Evolutionary conservation across 495 filamentous ascomycete species (phyloP), one percentile per base, ranked within the genome.

Genomic region (Viridothelium virens): DNA sequence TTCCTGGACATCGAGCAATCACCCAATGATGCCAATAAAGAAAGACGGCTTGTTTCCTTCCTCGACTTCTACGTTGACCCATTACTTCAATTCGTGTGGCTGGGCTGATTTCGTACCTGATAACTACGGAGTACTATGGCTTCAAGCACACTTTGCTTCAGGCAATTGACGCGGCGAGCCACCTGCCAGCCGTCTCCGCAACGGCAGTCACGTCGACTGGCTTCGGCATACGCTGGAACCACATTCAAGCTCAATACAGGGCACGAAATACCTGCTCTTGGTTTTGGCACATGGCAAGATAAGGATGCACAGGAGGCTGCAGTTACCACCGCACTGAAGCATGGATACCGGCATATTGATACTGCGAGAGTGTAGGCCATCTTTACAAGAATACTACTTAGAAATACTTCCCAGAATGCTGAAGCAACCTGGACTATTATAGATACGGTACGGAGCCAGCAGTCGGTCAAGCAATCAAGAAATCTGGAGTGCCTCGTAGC

Each of bases 271-370:
- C 82, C 82, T 10, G 68, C 72, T 1, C 53, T 84, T 14, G 82
- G 82, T 36, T 78, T 83, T 36, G 82, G 82, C n/a, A 84, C 82
- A 33, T 84, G 82, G 77, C 77, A 77, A 61, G 77, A 78, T 65
- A 65, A 65, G 18, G 73, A 74, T 11, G 70, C 70, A 36, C 73
- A 77, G 53, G 73, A 74, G 61, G 39, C 33, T 56, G 74, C 74
- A 6, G 74, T 76, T 33, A 14, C 56, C 9, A 70, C 64, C 2
- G 72, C 70, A 5, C 63, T 74, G 38, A 72, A 70, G 41, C 38
- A 53, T 18, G 72, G 72, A 5, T 74, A 74, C 69, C 65, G 72
- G 34, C 72, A 74, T 39, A 74, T 74, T 44, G 72, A 74, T 46
- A 70, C 66, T 9, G 70, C 70, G n/a, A 70, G 77, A 70, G 72